Base-by-base conservation (phyloP, 1,284 basidiomycete species). In the Neonothopanus nambi region DNA sequence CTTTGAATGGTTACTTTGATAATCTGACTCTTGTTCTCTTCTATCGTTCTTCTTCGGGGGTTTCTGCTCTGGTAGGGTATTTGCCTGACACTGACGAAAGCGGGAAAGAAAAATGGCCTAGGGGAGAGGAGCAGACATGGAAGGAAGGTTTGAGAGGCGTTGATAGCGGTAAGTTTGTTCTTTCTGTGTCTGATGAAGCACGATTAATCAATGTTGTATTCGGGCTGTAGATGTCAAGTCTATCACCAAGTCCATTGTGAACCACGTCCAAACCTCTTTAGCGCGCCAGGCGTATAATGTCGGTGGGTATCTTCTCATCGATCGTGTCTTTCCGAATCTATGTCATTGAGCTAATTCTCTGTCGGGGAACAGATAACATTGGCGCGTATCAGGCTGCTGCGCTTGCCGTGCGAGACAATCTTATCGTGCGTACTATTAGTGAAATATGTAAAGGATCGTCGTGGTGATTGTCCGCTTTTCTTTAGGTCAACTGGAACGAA, bases 231-330 rank as follows among this genome's bases (percentile, higher is more conserved):
- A 81, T 55, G 76, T 84, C 8, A 72, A 77, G 24, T 74, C 77
- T n/a, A 85, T 94, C 65, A 87, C 89, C 20, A 87, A 82, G 63
- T 86, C 84, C n/a, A 78, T 95, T 62, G 89, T 95, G 36, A 81
- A 85, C 63, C 91, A 95, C 66, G 85, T 94, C 47, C 89, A 93
- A 62, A 93, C 92, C 0, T 90, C 91, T 11, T 78, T 97, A 49
- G 92, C 92, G 8, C 85, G 93, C 52, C 91, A 93, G 67, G 83
- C 93, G 1, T 89, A 89, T 77, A 96, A 93, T 67, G 74, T 95
- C 50, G 77, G 76, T 78, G 57, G 36, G 67, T 63, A 36, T n/a
- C n/a, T n/a, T n/a, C n/a, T n/a, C n/a, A n/a, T 51, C 20, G 51
- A 37, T 28, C n/a, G 18, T 17, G 15, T 45, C 21, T n/a, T 8